Evolutionary conservation across 495 filamentous ascomycete species (phyloP).

Genomic region (Aspergillus ostianus): DNA sequence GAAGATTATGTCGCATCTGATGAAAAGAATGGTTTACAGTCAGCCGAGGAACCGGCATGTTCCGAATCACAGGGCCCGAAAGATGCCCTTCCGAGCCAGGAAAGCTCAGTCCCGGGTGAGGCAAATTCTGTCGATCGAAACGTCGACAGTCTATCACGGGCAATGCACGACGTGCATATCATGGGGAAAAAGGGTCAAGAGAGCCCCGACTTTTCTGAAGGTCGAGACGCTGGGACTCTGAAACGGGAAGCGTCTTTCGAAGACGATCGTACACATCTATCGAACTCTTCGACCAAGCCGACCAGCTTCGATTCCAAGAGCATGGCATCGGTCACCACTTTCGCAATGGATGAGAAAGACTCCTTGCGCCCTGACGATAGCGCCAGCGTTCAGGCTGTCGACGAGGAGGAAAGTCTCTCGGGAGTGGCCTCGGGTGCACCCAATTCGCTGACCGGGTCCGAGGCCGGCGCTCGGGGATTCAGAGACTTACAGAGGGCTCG

Average conservation of each 20-base stretch:
- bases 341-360: conserved; percentile 92
- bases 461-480: conserved; percentile 70
- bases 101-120: conserved; percentile 19
- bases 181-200: conserved; percentile 29
- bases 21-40: conserved; percentile 25
- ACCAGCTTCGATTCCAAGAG: conserved; percentile 90
- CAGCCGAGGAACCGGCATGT: conserved; percentile 16
- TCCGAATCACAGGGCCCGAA: conserved; percentile 22
- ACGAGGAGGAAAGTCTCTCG: conserved; percentile 84
- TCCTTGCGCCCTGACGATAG: conserved; percentile 91
- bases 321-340: conserved; percentile 85
- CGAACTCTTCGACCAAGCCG: conserved; percentile 75
- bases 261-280: conserved; percentile 65
- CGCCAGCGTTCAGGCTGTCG: conserved; percentile 83
- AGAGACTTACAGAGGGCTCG: conserved; percentile 54
- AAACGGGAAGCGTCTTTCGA: conserved; percentile 48
- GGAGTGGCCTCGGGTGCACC: conserved; percentile 66
- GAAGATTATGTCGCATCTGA: conserved; percentile 27
- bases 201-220: conserved; percentile 29
- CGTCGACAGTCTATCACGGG: conserved; percentile 33
- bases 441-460: conserved; percentile 75
- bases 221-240: conserved; percentile 32
- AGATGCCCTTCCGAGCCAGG: conserved; percentile 21
- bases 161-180: conserved; percentile 37
- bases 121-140: conserved; percentile 23